phyloP scores from a whole-genome alignment of 2,329 filamentous ascomycete species.

The Knufia petricola region DNA sequence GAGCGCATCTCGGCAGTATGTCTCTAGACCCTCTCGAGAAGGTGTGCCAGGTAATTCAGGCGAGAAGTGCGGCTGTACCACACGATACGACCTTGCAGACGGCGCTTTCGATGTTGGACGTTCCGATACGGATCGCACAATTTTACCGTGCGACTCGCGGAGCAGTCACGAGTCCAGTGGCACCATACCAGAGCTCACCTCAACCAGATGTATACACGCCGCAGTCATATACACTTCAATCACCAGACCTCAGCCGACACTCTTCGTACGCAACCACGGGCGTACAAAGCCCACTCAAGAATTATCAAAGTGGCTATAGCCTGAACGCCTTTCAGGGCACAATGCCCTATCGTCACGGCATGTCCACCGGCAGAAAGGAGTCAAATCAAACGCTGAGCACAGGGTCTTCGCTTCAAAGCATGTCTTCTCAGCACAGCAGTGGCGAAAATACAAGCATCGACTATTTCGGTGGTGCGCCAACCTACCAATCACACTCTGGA shows the following conservation, averaged over 20 bases:
- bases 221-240: constrained; percentile 30
- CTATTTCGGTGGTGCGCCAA: constrained; percentile 18
- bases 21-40: constrained; percentile 75
- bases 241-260: constrained; percentile 30
- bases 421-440: constrained; percentile 15
- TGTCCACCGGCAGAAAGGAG: constrained; percentile 27
- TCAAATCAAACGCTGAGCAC: constrained; percentile 15
- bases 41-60: constrained; percentile 65
- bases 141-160: constrained; percentile 62
- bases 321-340: constrained; percentile 25
- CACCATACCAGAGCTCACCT: constrained; percentile 18
- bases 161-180: constrained; percentile 15
- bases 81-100: constrained; percentile 51
- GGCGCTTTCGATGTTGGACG: constrained; percentile 59
- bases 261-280: constrained; percentile 21
- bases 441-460: constrained; percentile 16
- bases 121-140: constrained; percentile 58
- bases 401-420: constrained; percentile 13
- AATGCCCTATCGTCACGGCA: constrained; percentile 30
- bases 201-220: constrained; percentile 26
- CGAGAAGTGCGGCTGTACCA: constrained; percentile 53
- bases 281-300: constrained; percentile 24
- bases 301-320: constrained; percentile 27
- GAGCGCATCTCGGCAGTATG: constrained; percentile 75
- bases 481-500: not conserved